A percentile compares a stretch with the other conserved stretches of the same genome.
Evolutionary conservation across 306 rosid species (phyloP).

Genomic region (Sesbania bispinosa): DNA sequence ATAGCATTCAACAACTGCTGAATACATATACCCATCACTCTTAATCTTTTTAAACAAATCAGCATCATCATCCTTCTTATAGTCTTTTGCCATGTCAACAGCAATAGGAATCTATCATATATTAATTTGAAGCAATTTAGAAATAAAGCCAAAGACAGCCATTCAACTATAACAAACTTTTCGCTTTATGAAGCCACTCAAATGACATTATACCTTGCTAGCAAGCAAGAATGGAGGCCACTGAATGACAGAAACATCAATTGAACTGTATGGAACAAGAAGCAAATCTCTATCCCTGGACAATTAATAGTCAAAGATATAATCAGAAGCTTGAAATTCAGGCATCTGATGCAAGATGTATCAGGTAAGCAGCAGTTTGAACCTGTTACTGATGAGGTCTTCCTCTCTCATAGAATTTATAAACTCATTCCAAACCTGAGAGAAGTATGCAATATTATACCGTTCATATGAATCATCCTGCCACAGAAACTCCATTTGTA

Average conservation of each 20-base stretch:
- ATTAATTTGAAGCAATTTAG: slow-evolving; percentile 26
- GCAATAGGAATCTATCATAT: slow-evolving; percentile 90
- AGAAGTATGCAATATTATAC: slow-evolving; percentile 68
- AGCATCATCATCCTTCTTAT: slow-evolving; percentile 64
- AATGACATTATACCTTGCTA: slow-evolving; percentile 74
- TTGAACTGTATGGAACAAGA: slow-evolving; percentile 72
- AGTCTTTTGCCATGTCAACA: slow-evolving; percentile 96
- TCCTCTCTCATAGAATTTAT: slow-evolving; percentile 79
- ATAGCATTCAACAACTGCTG: slow-evolving; percentile 92
- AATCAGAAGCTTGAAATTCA: slow-evolving; percentile 36
- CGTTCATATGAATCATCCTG: slow-evolving; percentile 53
- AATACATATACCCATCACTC: slow-evolving; percentile 69
- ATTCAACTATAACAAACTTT: slow-evolving; percentile 13
- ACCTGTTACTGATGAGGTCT: slow-evolving; percentile 93
- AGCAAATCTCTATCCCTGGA: slow-evolving; percentile 87
- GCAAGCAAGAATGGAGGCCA: slow-evolving; percentile 99
- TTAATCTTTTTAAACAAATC: slow-evolving; percentile 74
- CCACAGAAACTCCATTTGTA: slow-evolving; percentile 21
- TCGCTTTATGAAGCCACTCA: slow-evolving; percentile 12
- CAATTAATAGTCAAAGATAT: slow-evolving; percentile 19
- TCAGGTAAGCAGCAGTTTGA: slow-evolving; percentile 29
- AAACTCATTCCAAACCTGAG: slow-evolving; percentile 89
- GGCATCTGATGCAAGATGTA: not conserved
- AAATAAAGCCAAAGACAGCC: slow-evolving; percentile 14
- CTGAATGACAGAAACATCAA: slow-evolving; percentile 66